Conservation (phyloP, 805 yeast species). For the Zygosaccharomyces rouxii region DNA sequence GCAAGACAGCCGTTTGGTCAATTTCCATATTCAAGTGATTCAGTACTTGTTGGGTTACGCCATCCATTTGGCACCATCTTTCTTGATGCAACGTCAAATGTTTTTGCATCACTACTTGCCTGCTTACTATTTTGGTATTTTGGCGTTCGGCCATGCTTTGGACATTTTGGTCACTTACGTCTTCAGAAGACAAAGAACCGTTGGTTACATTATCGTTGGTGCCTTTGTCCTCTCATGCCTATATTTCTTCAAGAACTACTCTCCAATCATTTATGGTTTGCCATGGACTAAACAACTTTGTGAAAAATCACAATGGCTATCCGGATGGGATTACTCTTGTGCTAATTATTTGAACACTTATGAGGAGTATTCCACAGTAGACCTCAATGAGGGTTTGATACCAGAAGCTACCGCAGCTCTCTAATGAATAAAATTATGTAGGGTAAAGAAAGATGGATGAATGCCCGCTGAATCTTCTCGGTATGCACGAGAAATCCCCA, state of each 20-base stretch:
- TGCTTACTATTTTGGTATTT: constrained; percentile 80
- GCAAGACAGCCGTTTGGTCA: constrained; percentile 50
- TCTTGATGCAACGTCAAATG: constrained; percentile 86
- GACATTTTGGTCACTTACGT: constrained; percentile 48
- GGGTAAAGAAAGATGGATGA: neutral
- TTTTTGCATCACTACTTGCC: constrained; percentile 94
- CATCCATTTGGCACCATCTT: constrained; percentile 69
- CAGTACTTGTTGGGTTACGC: constrained; percentile 67
- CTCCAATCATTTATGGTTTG: constrained; percentile 73
- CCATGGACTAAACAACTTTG: constrained; percentile 76
- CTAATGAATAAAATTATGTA: neutral
- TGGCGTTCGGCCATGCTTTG: constrained; percentile 66
- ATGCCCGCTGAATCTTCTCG: constrained; percentile 1
- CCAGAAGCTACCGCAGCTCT: constrained; percentile 1
- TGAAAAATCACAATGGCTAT: constrained; percentile 50
- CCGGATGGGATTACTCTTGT: constrained; percentile 90
- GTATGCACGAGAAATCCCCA: neutral
- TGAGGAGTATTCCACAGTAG: constrained; percentile 26
- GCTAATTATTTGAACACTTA: constrained; percentile 41
- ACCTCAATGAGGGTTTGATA: constrained; percentile 6
- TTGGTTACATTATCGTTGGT: constrained; percentile 45
- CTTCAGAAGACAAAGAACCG: constrained; percentile 39
- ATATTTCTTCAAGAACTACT: constrained; percentile 54
- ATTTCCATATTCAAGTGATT: constrained; percentile 60
- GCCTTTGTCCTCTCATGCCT: constrained; percentile 47